Conservation (phyloP, 1,139 yeast species). For the Protomyces lactucae-debilis region DNA sequence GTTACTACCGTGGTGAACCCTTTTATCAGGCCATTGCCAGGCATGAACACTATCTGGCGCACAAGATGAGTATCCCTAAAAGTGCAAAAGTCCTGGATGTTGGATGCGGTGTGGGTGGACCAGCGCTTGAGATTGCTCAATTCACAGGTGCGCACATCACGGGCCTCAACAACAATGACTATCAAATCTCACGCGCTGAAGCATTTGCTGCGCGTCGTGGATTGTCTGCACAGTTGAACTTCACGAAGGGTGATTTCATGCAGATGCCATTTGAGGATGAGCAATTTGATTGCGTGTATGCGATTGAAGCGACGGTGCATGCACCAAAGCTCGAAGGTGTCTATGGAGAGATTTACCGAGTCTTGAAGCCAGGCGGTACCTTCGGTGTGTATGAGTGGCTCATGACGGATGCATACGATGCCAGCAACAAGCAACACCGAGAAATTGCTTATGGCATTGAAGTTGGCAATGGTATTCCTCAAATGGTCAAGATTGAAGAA, state of each 20-base stretch:
- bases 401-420: slow-evolving; percentile 91
- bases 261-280: slow-evolving; percentile 93
- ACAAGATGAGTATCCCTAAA: slow-evolving; percentile 72
- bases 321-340: slow-evolving; percentile 97
- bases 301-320: slow-evolving; percentile 97
- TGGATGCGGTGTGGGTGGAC: slow-evolving; percentile 99
- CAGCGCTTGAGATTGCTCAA: slow-evolving; percentile 91
- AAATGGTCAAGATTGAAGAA: slow-evolving; percentile 81
- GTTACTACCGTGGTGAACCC: slow-evolving; percentile 89
- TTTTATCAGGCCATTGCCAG: slow-evolving; percentile 92
- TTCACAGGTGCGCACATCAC: slow-evolving; percentile 82
- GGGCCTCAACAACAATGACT: slow-evolving; percentile 95
- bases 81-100: slow-evolving; percentile 90
- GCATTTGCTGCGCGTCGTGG: slow-evolving; percentile 65
- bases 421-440: slow-evolving; percentile 80
- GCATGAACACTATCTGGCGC: slow-evolving; percentile 93
- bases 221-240: slow-evolving; percentile 67
- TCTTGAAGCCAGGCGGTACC: slow-evolving; percentile 93
- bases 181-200: slow-evolving; percentile 88
- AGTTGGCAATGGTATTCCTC: slow-evolving; percentile 97
- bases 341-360: slow-evolving; percentile 89
- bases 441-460: slow-evolving; percentile 95
- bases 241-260: slow-evolving; percentile 98
- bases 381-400: slow-evolving; percentile 99
- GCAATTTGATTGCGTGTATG: slow-evolving; percentile 92